Evolutionary conservation across 192 early-diverging fungal species (phyloP).

Genomic region (Entophlyctis luteolus): DNA sequence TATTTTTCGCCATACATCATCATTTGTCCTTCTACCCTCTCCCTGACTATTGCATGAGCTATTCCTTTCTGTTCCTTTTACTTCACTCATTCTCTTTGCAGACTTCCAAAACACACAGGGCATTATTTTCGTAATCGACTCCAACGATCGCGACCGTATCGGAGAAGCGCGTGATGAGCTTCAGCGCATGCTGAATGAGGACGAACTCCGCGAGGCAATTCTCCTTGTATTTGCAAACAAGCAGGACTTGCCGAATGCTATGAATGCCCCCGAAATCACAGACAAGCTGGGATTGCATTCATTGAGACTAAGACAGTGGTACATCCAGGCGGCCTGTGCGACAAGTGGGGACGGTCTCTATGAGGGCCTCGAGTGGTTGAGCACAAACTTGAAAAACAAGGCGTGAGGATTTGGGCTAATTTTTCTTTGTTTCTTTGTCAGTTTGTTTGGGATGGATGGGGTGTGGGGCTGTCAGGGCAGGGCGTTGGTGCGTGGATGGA

Average conservation of each 20-base stretch:
- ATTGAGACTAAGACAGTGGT: slow-evolving; percentile 71
- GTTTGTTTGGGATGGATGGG: too few species aligned
- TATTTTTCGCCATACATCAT: not conserved
- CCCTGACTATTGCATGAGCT: not conserved
- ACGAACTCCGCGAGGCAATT: slow-evolving; percentile 84
- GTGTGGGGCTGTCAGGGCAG: too few species aligned
- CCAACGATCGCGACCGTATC: slow-evolving; percentile 93
- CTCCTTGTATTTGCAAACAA: slow-evolving; percentile 98
- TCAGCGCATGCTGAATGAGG: slow-evolving; percentile 81
- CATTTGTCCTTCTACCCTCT: not conserved
- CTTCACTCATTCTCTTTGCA: slow-evolving; percentile 40
- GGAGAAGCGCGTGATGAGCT: slow-evolving; percentile 86
- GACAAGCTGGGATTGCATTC: slow-evolving; percentile 85
- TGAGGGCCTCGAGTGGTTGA: slow-evolving; percentile 94
- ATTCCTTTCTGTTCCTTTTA: not conserved
- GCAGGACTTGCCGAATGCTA: slow-evolving; percentile 96
- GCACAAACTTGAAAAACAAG: not conserved
- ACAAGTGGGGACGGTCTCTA: slow-evolving; percentile 93
- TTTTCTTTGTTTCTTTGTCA: not conserved
- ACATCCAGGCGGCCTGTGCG: slow-evolving; percentile 90
- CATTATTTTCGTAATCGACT: slow-evolving; percentile 97
- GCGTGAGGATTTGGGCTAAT: not conserved
- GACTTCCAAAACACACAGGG: slow-evolving; percentile 96
- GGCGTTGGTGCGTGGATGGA: too few species aligned
- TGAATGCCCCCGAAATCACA: slow-evolving; percentile 88